Conservation (phyloP, 1,284 basidiomycete genomes). For the Moesziomyces parantarcticus region DNA sequence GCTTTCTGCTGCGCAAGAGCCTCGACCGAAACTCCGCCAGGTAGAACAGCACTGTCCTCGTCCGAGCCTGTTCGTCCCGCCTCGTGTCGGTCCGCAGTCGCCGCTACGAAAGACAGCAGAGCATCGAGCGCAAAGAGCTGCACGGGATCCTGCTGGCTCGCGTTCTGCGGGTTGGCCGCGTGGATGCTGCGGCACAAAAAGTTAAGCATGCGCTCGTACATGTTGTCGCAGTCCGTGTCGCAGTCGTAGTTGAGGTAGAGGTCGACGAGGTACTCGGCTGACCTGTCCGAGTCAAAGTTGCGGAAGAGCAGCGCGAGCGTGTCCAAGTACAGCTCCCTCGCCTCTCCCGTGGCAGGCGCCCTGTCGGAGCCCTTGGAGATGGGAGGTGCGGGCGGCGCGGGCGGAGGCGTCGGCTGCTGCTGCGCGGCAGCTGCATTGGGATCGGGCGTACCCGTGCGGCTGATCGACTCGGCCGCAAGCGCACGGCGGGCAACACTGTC, state of each 20-base stretch:
- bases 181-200: slow-evolving; percentile 75
- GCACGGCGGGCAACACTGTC: slow-evolving; percentile 62
- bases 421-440: slow-evolving; percentile 6
- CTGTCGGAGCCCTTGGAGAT: slow-evolving; percentile 75
- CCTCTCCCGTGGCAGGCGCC: slow-evolving; percentile 78
- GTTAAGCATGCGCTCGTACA: slow-evolving; percentile 89
- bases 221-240: slow-evolving; percentile 93
- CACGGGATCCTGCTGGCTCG: slow-evolving; percentile 81
- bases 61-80: slow-evolving; percentile 69
- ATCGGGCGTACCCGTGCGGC: slow-evolving; percentile 27
- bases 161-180: slow-evolving; percentile 74
- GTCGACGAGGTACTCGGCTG: slow-evolving; percentile 89
- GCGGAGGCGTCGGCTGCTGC: slow-evolving; percentile 70
- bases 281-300: slow-evolving; percentile 66
- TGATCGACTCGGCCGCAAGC: slow-evolving; percentile 20
- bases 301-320: slow-evolving; percentile 79
- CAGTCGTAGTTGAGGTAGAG: slow-evolving; percentile 97
- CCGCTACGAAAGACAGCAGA: slow-evolving; percentile 84
- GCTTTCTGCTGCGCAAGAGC: slow-evolving; percentile 80
- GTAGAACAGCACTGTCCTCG: slow-evolving; percentile 18
- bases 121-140: slow-evolving; percentile 92
- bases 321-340: slow-evolving; percentile 89
- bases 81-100: slow-evolving; percentile 84
- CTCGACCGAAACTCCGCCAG: slow-evolving; percentile 70
- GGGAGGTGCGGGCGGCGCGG: slow-evolving; percentile 70